Conservation (phyloP, 139 green algal species). For the Zygnema circumcarinatum region DNA sequence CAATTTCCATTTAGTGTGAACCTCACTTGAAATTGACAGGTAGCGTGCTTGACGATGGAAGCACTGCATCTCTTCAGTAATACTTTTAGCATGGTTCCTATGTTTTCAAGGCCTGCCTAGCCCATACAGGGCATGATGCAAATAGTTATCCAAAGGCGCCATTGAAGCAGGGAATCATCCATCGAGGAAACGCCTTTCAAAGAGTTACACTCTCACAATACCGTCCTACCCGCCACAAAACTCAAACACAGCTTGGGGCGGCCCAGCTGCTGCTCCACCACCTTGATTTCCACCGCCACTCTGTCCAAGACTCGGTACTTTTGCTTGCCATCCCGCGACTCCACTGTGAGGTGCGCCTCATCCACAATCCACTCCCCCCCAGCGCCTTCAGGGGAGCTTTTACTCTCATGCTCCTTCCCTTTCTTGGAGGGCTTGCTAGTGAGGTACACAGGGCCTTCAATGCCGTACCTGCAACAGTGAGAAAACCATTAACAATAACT, state of each 20-base stretch:
- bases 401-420: slow-evolving; percentile 12
- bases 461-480: slow-evolving; percentile 84
- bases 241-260: slow-evolving; percentile 52
- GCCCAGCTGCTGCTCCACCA: slow-evolving; percentile 52
- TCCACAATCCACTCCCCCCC: slow-evolving; percentile 69
- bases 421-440: slow-evolving; percentile 28
- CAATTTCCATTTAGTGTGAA: too few species aligned
- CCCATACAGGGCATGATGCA: too few species aligned
- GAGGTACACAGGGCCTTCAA: slow-evolving; percentile 87
- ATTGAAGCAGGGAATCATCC: too few species aligned
- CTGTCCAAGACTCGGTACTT: slow-evolving; percentile 59
- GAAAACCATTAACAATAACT: slow-evolving; percentile 12
- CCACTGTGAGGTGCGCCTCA: slow-evolving; percentile 67
- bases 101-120: too few species aligned
- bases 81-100: too few species aligned
- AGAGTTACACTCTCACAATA: too few species aligned
- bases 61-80: too few species aligned
- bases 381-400: not conserved
- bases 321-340: slow-evolving; percentile 19
- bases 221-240: too few species aligned
- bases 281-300: slow-evolving; percentile 59
- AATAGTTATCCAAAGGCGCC: too few species aligned
- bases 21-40: too few species aligned
- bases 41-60: too few species aligned
- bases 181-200: too few species aligned